phyloP scores from a whole-genome alignment of 2,329 filamentous ascomycete species.

The Curvularia eragrostidis region DNA sequence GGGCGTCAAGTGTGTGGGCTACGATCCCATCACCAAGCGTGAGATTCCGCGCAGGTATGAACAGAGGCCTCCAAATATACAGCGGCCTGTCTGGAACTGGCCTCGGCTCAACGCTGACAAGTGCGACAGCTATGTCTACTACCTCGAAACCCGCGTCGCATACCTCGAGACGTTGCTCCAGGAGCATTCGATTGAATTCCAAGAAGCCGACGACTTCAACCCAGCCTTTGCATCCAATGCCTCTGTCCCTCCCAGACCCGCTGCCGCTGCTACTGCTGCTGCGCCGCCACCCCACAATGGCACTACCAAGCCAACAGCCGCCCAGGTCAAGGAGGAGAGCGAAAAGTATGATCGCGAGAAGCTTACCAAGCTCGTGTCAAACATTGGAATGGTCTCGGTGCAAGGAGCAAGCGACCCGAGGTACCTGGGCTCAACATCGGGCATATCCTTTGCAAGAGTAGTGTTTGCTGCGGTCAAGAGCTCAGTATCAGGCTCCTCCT shows the following conservation, averaged over 20 bases:
- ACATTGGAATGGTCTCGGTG: conserved; percentile 77
- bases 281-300: conserved; percentile 34
- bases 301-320: conserved; percentile 22
- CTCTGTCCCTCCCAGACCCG: conserved; percentile 16
- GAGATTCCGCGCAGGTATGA: conserved; percentile 79
- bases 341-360: conserved; percentile 66
- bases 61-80: neutral
- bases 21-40: conserved; percentile 94
- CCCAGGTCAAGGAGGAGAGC: conserved; percentile 43
- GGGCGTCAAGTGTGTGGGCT: conserved; percentile 89
- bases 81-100: conserved; percentile 3
- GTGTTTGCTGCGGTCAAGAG: conserved; percentile 93
- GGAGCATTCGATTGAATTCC: conserved; percentile 73
- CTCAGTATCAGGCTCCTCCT: conserved; percentile 62
- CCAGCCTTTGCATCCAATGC: conserved; percentile 51
- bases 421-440: conserved; percentile 83
- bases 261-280: conserved; percentile 7
- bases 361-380: conserved; percentile 70
- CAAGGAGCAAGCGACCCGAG: conserved; percentile 79
- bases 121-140: conserved; percentile 80
- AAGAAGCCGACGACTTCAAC: conserved; percentile 70
- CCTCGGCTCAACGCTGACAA: conserved; percentile 17
- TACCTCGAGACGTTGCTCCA: conserved; percentile 80
- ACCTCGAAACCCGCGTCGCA: conserved; percentile 84
- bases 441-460: conserved; percentile 91